Evolutionary conservation across 371 early-diverging fungal genomes (phyloP), one percentile per base, ranked within the genome.

Genomic region (Mortierella sp.): DNA sequence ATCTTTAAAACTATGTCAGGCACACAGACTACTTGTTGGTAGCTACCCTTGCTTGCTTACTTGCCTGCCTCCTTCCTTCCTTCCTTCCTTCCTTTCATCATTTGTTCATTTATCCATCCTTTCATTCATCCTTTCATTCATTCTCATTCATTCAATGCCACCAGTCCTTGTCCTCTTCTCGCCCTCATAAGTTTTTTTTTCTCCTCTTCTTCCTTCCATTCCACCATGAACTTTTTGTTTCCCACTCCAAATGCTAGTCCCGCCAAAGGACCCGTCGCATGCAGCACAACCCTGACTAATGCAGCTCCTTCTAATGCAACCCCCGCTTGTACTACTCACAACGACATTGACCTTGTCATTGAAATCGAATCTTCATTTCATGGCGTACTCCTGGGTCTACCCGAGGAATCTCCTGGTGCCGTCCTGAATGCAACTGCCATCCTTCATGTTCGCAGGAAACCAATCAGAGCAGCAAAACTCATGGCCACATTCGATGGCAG

Each of bases 391-490:
- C 33, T 74, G 11, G 80, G 80, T 2, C 40, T 80, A 50, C 80
- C 80, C 21, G 80, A 80, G 47, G 80, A 80, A 60, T 80, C 74
- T 2, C 21, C 53, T 3, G 80, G 80, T 22, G 80, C 80, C 1
- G 71, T 80, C 38, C 43, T 80, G 41, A 74, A 80, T 47, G 80
- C 72, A 5, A 80, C 80, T 1, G 75, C 72, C n/a, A 74, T 80
- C 28, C 69, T 80, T n/a, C 80, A 80, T 65, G 80, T 80, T 45
- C 80, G 80, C 68, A 74, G 71, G 63, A 80, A 80, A 58, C 75
- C 80, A 19, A 74, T 80, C 45, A 63, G 80, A 0, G 80, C 80
- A 0, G 60, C 80, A 11, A 80, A 74, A 38, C 66, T 80, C 21
- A 74, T 60, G 21, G 80, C 75, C n/a, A 80, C 80, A n/a, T 74